Conservation (phyloP, 805 yeast genomes). For the Phaffomyces antillensis region DNA sequence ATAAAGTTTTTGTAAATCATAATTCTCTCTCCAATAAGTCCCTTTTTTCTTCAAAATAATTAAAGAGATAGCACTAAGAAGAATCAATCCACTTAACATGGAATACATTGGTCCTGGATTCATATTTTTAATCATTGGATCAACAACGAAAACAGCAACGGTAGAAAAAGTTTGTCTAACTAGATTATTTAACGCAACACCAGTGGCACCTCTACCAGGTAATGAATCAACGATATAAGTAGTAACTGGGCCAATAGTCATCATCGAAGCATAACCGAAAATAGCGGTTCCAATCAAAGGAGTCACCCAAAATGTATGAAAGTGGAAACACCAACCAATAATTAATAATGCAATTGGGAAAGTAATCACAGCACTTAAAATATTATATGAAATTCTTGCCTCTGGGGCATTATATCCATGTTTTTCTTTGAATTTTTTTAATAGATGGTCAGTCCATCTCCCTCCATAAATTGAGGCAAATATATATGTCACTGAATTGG, state of each 20-base stretch:
- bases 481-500: slow-evolving; percentile 73
- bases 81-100: slow-evolving; percentile 54
- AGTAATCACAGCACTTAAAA: slow-evolving; percentile 53
- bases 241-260: slow-evolving; percentile 71
- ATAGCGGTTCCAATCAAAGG: slow-evolving; percentile 78
- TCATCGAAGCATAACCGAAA: slow-evolving; percentile 79
- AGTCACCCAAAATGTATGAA: slow-evolving; percentile 62
- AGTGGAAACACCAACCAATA: slow-evolving; percentile 77
- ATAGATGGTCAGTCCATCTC: slow-evolving; percentile 61
- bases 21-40: slow-evolving; percentile 54
- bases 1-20: slow-evolving; percentile 50
- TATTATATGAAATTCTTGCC: slow-evolving; percentile 69
- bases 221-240: slow-evolving; percentile 78
- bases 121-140: slow-evolving; percentile 59
- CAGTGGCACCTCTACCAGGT: slow-evolving; percentile 87
- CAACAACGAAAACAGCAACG: slow-evolving; percentile 64
- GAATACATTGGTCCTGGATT: slow-evolving; percentile 67
- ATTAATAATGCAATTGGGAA: slow-evolving; percentile 62
- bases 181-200: slow-evolving; percentile 76
- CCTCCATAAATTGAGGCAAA: slow-evolving; percentile 79
- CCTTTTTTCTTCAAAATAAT: slow-evolving; percentile 47
- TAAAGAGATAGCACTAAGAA: slow-evolving; percentile 35
- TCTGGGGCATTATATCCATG: slow-evolving; percentile 70
- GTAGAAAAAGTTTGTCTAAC: slow-evolving; percentile 71
- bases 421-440: slow-evolving; percentile 45